Conservation (phyloP, 176 grass and related monocot species). For the Eremochloa ophiuroides region DNA sequence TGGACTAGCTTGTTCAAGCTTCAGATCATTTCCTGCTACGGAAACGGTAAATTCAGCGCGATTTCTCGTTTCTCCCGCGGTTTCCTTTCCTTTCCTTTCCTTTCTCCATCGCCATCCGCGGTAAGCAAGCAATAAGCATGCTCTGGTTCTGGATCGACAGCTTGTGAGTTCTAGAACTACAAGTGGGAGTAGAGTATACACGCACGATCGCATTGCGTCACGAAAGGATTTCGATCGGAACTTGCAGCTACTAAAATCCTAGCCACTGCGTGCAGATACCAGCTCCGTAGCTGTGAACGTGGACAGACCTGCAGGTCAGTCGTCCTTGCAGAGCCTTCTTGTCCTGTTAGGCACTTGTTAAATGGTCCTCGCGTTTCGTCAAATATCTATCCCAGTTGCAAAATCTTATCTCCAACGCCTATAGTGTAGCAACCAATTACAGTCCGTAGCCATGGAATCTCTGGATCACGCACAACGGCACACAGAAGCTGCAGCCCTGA, state of each 20-base stretch:
- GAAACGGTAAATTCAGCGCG: background rate
- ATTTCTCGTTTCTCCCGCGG: too few relatives aligned
- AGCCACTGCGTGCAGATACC: background rate
- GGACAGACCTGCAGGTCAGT: constrained; percentile 9
- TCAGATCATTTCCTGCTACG: background rate
- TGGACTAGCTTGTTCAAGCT: background rate
- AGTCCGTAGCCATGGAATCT: background rate
- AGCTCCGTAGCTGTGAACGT: background rate
- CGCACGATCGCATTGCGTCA: background rate
- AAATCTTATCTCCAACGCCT: constrained; percentile 1
- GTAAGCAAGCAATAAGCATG: too few relatives aligned
- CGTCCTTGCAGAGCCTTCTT: constrained; percentile 3
- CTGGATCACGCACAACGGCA: background rate
- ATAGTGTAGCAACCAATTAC: background rate
- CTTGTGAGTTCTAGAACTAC: too few relatives aligned
- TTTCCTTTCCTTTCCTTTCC: too few relatives aligned
- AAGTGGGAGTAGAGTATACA: too few relatives aligned
- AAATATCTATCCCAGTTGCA: background rate
- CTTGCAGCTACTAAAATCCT: constrained; percentile 5
- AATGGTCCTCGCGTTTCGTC: background rate
- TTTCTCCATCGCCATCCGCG: too few relatives aligned
- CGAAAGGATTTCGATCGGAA: constrained; percentile 12
- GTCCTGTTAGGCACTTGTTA: constrained; percentile 41
- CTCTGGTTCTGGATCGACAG: too few relatives aligned
- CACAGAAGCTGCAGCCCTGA: background rate